Evolutionary conservation across 768 basidiomycete species (phyloP), one percentile per base, ranked within the genome.

Genomic region (Mycena rebaudengoi): DNA sequence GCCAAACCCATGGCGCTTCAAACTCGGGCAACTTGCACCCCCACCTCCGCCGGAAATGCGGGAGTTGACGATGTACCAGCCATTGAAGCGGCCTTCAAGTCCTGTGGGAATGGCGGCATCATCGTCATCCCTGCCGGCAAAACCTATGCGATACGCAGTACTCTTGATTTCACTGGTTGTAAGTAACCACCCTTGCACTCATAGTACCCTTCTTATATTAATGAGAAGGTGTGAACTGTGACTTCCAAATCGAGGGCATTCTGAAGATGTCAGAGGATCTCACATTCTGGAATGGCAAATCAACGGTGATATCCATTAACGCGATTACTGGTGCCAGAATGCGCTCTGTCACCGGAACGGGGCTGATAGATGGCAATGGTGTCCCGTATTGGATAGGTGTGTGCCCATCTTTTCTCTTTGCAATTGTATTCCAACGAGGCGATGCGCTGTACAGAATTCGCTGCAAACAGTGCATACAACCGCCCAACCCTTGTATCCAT

Each of bases 331-430:
- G 73, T 7, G 68, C 69, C 7, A 71, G 60, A 35, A 71, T 77
- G 63, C 71, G 66, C 48, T 74, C 74, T 1, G 69, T 72, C 18
- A 75, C 74, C 12, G 73, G 73, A 16, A 67, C 71, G 3, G 76
- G 76, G 30, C 45, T 77, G 23, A 51, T 77, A 28, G 75, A 77
- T 48, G 76, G 76, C 7, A 77, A 75, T 40, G 74, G 74, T 8
- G 67, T 70, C 6, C 74, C 75, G 2, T 76, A 71, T 57, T 76
- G 75, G 74, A 63, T 35, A 4, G 69, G 73, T 76, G 33, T 50
- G 67, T 61, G 12, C 45, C 30, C 8, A 23, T 23, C 26, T 13
- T 52, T 40, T 43, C 7, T 20, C n/a, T 20, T 25, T 32, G 20
- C 26, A 18, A 32, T 41, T 8, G 35, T 33, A 56, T 13, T 44